Evolutionary conservation across 371 early-diverging fungal species (phyloP).

Genomic region (Mucor racemosus): DNA sequence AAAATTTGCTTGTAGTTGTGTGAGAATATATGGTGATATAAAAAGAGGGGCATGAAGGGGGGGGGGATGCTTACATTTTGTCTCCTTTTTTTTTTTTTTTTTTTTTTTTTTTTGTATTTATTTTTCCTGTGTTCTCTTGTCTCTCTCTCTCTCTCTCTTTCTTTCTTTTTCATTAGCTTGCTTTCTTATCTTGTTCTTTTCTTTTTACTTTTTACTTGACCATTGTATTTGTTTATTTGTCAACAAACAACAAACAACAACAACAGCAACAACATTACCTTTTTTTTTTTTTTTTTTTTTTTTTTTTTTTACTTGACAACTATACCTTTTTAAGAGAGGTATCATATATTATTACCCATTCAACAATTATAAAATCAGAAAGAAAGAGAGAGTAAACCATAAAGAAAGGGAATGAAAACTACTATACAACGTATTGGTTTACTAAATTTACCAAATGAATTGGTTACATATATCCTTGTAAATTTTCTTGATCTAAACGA

Average conservation of each 20-base stretch:
- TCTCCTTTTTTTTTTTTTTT: conserved; percentile 13
- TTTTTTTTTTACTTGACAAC: background rate
- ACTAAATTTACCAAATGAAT: conserved; percentile 43
- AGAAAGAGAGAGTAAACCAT: background rate
- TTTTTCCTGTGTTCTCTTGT: no score
- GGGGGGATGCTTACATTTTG: background rate
- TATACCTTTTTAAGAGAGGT: background rate
- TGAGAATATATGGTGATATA: background rate
- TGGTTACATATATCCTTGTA: conserved; percentile 41
- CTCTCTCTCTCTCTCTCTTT: conserved; percentile 10
- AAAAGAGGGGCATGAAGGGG: background rate
- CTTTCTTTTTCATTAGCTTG: conserved; percentile 3
- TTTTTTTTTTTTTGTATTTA: no score
- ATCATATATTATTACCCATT: no score
- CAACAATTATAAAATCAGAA: background rate
- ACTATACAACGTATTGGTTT: conserved; percentile 5
- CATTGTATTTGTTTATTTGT: conserved; percentile 3
- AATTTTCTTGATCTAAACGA: conserved; percentile 43
- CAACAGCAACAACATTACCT: no score
- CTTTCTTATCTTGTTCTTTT: no score
- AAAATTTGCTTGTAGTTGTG: conserved; percentile 1
- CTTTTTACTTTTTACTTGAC: background rate
- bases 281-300: no score
- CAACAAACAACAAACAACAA: background rate
- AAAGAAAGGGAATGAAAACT: background rate